phyloP scores from a whole-genome alignment of 2,329 filamentous ascomycete species.

The Lecanicillium sp. region DNA sequence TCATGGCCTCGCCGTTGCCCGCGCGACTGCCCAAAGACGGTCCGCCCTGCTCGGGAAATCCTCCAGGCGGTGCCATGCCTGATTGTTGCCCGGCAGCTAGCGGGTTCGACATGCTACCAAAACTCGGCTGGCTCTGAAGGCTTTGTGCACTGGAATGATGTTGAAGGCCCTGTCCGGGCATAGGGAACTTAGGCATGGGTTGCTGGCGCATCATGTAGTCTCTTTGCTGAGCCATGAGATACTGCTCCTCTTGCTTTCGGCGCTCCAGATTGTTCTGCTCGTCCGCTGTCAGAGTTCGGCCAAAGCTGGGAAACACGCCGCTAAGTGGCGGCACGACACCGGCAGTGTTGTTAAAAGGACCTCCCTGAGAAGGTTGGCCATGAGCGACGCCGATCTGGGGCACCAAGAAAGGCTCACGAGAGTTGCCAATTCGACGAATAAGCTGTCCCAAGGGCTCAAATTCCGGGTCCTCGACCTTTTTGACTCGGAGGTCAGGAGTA shows the following conservation, averaged over 20 bases:
- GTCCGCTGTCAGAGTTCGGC: constrained; percentile 86
- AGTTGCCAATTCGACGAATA: constrained; percentile 93
- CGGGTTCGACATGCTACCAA: constrained; percentile 88
- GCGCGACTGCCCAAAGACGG: constrained; percentile 20
- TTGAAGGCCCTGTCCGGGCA: constrained; percentile 54
- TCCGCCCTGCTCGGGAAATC: constrained; percentile 62
- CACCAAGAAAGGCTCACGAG: constrained; percentile 92
- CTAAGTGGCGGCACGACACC: constrained; percentile 82
- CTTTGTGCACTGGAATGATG: constrained; percentile 95
- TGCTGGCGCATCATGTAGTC: constrained; percentile 88
- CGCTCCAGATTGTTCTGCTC: constrained; percentile 97
- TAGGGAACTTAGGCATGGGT: constrained; percentile 63
- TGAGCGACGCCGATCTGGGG: constrained; percentile 95
- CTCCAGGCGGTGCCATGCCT: constrained; percentile 49
- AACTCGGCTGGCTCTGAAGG: constrained; percentile 93
- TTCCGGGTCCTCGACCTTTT: constrained; percentile 86
- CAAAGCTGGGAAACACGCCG: constrained; percentile 90
- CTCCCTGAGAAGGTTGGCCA: constrained; percentile 55
- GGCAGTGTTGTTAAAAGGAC: constrained; percentile 44
- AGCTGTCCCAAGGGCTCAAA: constrained; percentile 94
- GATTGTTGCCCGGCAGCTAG: constrained; percentile 47
- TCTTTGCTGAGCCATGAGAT: constrained; percentile 90
- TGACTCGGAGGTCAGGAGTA: constrained; percentile 86
- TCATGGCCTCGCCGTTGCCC: constrained; percentile 43
- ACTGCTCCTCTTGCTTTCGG: constrained; percentile 96